Percentiles rank a stretch among this genome's conserved stretches.
These are phyloP conservation scores for Aspergillus avenaceus DNA, from an alignment of 495 filamentous ascomycete species.

Conservation along the genomic window DNA sequence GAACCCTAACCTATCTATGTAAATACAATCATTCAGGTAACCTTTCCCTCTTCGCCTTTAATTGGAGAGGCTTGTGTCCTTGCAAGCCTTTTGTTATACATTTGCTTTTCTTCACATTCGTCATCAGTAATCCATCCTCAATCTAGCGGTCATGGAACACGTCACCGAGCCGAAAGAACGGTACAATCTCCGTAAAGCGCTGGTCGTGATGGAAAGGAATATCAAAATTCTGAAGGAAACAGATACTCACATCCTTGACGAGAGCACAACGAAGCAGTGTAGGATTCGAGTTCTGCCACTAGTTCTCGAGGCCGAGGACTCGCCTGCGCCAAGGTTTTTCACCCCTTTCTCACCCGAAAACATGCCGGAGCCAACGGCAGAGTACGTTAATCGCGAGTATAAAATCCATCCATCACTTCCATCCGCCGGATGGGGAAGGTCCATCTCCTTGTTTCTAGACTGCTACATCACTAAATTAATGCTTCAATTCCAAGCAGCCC, in stretches of 20 bases:
- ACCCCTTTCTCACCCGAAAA: background rate
- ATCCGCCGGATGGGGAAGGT: background rate
- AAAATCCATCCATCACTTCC: background rate
- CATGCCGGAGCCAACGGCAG: constrained; percentile 1
- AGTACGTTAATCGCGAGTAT: constrained; percentile 1
- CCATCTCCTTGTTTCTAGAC: background rate
- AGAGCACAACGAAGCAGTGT: background rate
- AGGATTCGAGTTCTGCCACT: background rate
- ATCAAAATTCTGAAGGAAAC: constrained; percentile 2
- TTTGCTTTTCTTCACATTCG: too few relatives aligned
- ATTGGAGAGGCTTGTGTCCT: too few relatives aligned
- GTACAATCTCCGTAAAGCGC: constrained; percentile 4
- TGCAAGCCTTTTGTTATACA: too few relatives aligned
- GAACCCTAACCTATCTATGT: too few relatives aligned
- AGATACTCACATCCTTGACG: background rate
- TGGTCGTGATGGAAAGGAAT: constrained; percentile 1
- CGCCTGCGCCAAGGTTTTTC: constrained; percentile 1
- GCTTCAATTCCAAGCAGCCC: background rate
- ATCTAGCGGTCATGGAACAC: background rate
- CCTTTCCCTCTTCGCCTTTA: too few relatives aligned
- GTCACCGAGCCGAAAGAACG: background rate
- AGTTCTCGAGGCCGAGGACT: background rate
- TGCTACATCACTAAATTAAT: background rate
- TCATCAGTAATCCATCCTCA: too few relatives aligned
- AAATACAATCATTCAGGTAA: too few relatives aligned